Evolutionary conservation across 2,329 filamentous ascomycete genomes (phyloP), one percentile per base, ranked within the genome.

Genomic region (Ustilaginoidea virens): DNA sequence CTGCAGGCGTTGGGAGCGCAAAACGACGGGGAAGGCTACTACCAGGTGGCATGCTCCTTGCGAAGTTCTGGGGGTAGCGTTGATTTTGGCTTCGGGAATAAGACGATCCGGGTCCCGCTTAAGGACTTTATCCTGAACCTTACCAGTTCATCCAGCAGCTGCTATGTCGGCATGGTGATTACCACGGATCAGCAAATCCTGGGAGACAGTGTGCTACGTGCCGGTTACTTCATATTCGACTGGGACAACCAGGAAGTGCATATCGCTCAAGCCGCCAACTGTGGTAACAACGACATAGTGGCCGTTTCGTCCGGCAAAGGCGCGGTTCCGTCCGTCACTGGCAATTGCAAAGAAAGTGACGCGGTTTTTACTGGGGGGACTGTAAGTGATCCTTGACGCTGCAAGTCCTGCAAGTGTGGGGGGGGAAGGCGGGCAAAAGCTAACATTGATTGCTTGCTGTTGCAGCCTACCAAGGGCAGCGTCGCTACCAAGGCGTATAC

Each of bases 61-160:
- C 51, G 53, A 7, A 29, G 50, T 4, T 23, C 44, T 4, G 34
- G 39, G 2, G 61, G 57, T 9, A 57, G 51, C 8, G 48, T 69
- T 29, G 54, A 63, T 38, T 70, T 71, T 33, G 52, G 49, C 21
- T 66, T 70, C 22, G 51, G 50, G 14, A 32, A 39, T 29, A 57
- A 52, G 36, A 45, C 43, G 5, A 47, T 69, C 17, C 46, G 40
- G 7, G 60, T 66, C 10, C 46, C 58, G 4, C 48, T 61, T 11
- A 48, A 45, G 33, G 63, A 71, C 37, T 63, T 69, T 27, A 58
- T 69, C 39, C 52, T 68, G 31, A 49, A 63, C 35, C 35, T 55
- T 23, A 13, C 24, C 16, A 41, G 52, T 9, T 39, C 49, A 26
- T 41, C 42, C 10, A 39, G 40, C 9, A 48, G 41, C 23, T 65